Base-by-base conservation (phyloP, 1,284 basidiomycete species). In the Earliella scabrosa region DNA sequence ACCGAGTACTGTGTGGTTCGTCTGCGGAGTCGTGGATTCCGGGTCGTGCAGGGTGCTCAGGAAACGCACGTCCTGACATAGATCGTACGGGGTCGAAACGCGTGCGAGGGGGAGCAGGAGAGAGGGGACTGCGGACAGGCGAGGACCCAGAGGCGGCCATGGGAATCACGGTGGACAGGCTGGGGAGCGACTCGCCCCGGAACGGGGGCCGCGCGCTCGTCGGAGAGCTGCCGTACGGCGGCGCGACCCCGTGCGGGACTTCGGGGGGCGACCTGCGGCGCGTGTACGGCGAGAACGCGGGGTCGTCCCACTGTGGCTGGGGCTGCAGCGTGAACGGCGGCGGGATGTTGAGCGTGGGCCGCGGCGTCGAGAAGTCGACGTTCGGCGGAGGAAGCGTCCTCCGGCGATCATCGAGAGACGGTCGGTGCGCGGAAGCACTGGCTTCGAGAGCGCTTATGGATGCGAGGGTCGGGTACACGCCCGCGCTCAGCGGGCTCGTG, bases 321-420 rank as follows among this genome's bases (percentile, higher is more conserved):
- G 87, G 86, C 66, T 87, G 83, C n/a, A 88, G 73, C 18, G 83
- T 81, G 61, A 83, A 86, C 9, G 86, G 85, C 20, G 86, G 85
- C 8, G 85, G 82, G 47, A 87, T 70, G 53, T 65, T 63, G 55
- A 79, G 69, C 63, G 80, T 69, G 66, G 75, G 63, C 63, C 76
- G 80, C 71, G 81, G 75, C 32, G 76, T 70, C 67, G 79, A 78
- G 14, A 75, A 68, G 34, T 70, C 64, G 58, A 65, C 61, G 45
- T 65, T 54, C 13, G 65, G 63, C 21, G 61, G 58, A 20, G 60
- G 60, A 11, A 56, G 52, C 16, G 40, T 52, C 9, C 63, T 59
- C 38, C 51, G 44, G 45, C 24, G 54, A 41, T 56, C 50, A 34
- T 62, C 59, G 40, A 50, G 54, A 35, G 54, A 21, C 18, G 39